Conservation (phyloP, 257 asterid species). For the Solanum sejunctum region DNA sequence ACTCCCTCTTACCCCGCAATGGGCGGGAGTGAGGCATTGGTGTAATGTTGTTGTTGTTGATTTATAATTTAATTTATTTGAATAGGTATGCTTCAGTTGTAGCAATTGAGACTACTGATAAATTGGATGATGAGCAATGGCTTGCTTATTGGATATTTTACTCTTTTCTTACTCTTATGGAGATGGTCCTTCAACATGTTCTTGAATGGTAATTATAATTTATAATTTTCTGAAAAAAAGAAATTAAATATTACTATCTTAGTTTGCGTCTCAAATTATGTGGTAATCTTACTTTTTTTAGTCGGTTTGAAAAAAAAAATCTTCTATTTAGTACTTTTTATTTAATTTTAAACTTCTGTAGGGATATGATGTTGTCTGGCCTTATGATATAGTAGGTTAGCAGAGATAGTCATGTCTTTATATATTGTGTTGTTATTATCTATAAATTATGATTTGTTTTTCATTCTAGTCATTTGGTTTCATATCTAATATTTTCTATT, state of each 20-base stretch:
- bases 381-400: too few relatives aligned
- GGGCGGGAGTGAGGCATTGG: too few relatives aligned
- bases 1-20: too few relatives aligned
- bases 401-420: too few relatives aligned
- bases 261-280: neutral
- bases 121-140: slow-evolving; percentile 43
- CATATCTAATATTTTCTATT: too few relatives aligned
- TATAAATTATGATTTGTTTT: too few relatives aligned
- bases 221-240: neutral
- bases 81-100: slow-evolving; percentile 32
- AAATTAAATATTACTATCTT: fast-evolving
- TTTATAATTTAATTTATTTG: neutral
- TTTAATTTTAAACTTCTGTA: neutral
- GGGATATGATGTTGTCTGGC: too few relatives aligned
- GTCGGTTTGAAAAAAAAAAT: fast-evolving
- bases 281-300: neutral
- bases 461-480: too few relatives aligned
- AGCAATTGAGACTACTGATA: slow-evolving; percentile 29
- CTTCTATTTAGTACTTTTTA: neutral
- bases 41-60: too few relatives aligned
- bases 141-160: slow-evolving; percentile 48
- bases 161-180: slow-evolving; percentile 30
- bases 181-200: slow-evolving; percentile 24
- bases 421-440: too few relatives aligned
- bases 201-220: slow-evolving; percentile 21